Base-by-base conservation (phyloP, 163 green algal genomes). In the Volvox carteri region DNA sequence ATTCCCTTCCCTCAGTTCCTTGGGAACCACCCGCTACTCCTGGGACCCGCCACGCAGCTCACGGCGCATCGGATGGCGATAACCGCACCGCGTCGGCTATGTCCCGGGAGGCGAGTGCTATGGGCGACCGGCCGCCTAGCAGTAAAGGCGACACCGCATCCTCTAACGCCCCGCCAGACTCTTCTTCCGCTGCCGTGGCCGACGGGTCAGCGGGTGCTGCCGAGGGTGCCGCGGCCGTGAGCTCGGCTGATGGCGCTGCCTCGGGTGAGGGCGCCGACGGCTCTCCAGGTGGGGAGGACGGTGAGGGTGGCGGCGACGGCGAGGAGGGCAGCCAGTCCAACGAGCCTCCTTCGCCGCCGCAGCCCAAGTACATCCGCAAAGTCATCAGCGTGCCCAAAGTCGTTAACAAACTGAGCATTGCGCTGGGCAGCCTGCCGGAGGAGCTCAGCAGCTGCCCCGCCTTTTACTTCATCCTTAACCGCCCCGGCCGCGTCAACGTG, bases 391-490 rank as follows among this genome's bases (percentile, higher is more conserved):
- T 90, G 33, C 75, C 87, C 44, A 90, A 93, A 87, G 52, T 91
- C 9, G 48, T 93, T 11, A 85, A 23, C 67, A 86, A 88, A 83
- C 88, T 93, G 79, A 90, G 68, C 1, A 48, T 93, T 18, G 76
- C 76, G 44, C 60, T 83, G 70, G 88, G 89, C 62, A 60, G 33
- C 54, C 50, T 95, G 46, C 88, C 86, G 16, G 85, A 91, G 65
- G 74, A 91, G 56, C 92, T 90, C 18, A 85, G 60, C 73, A 73
- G 6, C 42, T 88, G 83, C 50, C 30, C 67, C 83, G 86, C 86
- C 46, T 92, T 94, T 77, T 94, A 93, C 88, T 86, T 94, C 74
- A 87, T 94, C 52, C 84, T 90, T 30, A 88, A 46, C 77, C 65
- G 48, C 3, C 74, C 88, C 0, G 91, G 91, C 7, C 87, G 83